A percentile compares a stretch with the other conserved stretches of the same genome.
Evolutionary conservation across 495 filamentous ascomycete species (phyloP).

Genomic region (Cryomyces minteri): DNA sequence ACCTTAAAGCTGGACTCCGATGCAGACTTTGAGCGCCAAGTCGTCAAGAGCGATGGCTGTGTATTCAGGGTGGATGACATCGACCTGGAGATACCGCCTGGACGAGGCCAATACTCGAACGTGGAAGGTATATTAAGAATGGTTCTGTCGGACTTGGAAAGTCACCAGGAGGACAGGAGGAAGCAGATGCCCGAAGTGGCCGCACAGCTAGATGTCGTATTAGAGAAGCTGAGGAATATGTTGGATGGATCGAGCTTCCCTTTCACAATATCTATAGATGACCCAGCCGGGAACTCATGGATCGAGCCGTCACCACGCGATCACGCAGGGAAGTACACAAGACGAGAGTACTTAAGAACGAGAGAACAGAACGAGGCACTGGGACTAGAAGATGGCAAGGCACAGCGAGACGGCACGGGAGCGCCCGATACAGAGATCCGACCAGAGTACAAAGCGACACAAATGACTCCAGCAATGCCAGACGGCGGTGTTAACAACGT

Average conservation of each 20-base stretch:
- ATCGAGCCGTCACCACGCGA: slow-evolving; percentile 70
- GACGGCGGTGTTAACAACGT: slow-evolving; percentile 18
- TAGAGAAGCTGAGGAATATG: slow-evolving; percentile 53
- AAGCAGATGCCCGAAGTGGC: slow-evolving; percentile 53
- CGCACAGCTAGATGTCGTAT: slow-evolving; percentile 53
- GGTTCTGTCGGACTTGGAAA: slow-evolving; percentile 55
- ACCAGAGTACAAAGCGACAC: slow-evolving; percentile 18
- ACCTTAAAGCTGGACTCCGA: slow-evolving; percentile 49
- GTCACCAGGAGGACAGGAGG: slow-evolving; percentile 58
- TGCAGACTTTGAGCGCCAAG: slow-evolving; percentile 62
- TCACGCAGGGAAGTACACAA: slow-evolving; percentile 53
- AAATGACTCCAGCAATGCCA: slow-evolving; percentile 18
- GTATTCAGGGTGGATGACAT: slow-evolving; percentile 65
- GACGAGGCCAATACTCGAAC: slow-evolving; percentile 76
- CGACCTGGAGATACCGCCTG: slow-evolving; percentile 79
- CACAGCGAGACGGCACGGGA: slow-evolving; percentile 1
- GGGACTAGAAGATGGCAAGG: slow-evolving; percentile 33
- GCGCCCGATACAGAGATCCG: slow-evolving; percentile 14
- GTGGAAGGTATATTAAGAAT: slow-evolving; percentile 70
- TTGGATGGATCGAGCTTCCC: slow-evolving; percentile 57
- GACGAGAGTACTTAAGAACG: slow-evolving; percentile 63
- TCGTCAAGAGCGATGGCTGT: slow-evolving; percentile 81
- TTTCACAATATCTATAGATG: slow-evolving; percentile 74
- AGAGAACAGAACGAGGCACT: slow-evolving; percentile 70
- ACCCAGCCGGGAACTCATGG: slow-evolving; percentile 92